These are phyloP conservation scores for Helicostylum pulchrum DNA, from an alignment of 192 early-diverging fungal species.

Conservation along the genomic window DNA sequence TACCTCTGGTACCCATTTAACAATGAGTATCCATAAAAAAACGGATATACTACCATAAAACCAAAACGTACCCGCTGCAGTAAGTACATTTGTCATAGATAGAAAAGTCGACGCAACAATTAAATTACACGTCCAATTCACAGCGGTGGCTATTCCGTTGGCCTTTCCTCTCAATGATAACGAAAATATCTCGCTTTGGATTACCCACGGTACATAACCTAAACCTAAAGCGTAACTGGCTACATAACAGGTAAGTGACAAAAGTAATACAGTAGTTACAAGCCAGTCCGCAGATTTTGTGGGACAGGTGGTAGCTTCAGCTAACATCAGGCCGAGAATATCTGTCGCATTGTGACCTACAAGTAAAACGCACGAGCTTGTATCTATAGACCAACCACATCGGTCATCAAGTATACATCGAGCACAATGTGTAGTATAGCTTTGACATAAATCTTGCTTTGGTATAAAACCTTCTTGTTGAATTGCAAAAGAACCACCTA, in stretches of 20 bases:
- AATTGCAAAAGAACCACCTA: conserved; percentile 44
- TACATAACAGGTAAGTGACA: conserved; percentile 15
- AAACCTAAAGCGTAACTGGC: conserved; percentile 48
- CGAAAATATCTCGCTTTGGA: conserved; percentile 76
- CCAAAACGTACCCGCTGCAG: conserved; percentile 51
- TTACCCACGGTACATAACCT: conserved; percentile 65
- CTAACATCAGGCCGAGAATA: conserved; percentile 1
- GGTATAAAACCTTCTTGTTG: conserved; percentile 40
- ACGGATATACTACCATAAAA: conserved; percentile 58
- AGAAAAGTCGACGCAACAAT: conserved; percentile 61
- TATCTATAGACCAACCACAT: conserved; percentile 30
- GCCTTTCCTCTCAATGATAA: conserved; percentile 72
- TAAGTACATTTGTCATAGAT: conserved; percentile 54
- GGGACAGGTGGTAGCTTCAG: neutral
- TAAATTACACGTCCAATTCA: conserved; percentile 82
- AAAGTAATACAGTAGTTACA: conserved; percentile 15
- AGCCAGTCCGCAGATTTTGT: conserved; percentile 3
- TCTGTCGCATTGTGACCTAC: conserved; percentile 6
- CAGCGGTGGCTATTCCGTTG: conserved; percentile 65
- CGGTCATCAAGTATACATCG: conserved; percentile 45
- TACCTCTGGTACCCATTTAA: conserved; percentile 69
- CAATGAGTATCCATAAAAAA: conserved; percentile 43
- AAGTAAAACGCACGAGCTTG: neutral
- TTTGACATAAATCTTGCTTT: conserved; percentile 36
- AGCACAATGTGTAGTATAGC: conserved; percentile 42